phyloP scores from a whole-genome alignment of 2,329 filamentous ascomycete species.

The Apiospora malaysiana region DNA sequence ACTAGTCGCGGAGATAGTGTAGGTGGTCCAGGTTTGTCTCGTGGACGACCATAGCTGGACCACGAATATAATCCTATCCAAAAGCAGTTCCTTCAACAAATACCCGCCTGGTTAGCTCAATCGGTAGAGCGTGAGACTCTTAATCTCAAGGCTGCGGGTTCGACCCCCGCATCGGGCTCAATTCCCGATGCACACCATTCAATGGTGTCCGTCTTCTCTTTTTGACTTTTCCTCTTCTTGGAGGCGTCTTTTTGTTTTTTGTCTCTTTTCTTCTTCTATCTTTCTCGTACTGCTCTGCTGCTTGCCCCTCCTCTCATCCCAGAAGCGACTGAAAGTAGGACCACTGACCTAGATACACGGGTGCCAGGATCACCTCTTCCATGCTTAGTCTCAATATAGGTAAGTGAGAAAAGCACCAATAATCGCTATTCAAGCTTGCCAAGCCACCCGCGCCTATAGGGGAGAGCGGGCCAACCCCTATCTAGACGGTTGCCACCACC shows the following conservation, averaged over 20 bases:
- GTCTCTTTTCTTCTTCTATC: background rate
- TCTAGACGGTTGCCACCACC: too few relatives aligned
- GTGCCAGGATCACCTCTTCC: too few relatives aligned
- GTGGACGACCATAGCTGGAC: background rate
- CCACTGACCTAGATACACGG: background rate
- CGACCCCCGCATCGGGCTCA: conserved; percentile 55
- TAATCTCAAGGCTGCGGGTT: conserved; percentile 45
- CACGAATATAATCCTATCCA: background rate
- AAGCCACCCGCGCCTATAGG: background rate
- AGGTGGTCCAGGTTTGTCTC: background rate
- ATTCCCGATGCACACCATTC: conserved; percentile 17
- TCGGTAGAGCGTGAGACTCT: conserved; percentile 76
- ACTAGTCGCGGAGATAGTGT: background rate
- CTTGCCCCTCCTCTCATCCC: too few relatives aligned
- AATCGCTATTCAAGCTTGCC: background rate
- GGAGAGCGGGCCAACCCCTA: too few relatives aligned
- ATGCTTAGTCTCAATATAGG: too few relatives aligned
- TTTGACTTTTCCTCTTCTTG: background rate
- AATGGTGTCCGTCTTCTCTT: background rate
- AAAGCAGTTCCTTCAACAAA: background rate
- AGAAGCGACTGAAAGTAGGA: too few relatives aligned
- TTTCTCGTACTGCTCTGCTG: background rate
- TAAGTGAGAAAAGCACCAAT: too few relatives aligned
- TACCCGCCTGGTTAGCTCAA: conserved; percentile 63
- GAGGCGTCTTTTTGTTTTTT: background rate